Evolutionary conservation across 768 basidiomycete genomes (phyloP).

Genomic region (Suillus cothurnatus): DNA sequence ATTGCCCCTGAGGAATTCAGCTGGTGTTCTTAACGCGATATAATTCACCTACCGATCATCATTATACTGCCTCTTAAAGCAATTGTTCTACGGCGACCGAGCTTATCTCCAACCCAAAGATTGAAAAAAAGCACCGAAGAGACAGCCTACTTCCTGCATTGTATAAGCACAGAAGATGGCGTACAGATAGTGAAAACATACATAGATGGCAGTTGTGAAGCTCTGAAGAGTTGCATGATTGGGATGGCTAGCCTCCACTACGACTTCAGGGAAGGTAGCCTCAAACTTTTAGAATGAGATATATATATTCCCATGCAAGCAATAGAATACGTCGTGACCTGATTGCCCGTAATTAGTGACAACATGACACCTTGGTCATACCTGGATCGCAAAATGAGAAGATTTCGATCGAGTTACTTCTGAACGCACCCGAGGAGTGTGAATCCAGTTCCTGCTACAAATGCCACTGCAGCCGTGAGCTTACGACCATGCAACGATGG

Average conservation of each 20-base stretch:
- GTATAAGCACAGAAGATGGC: not conserved
- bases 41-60: constrained; percentile 34
- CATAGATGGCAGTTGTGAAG: constrained; percentile 42
- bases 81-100: constrained; percentile 43
- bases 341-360: constrained; percentile 40
- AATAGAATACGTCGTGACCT: constrained; percentile 15
- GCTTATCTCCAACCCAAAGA: constrained; percentile 41
- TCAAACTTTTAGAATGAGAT: constrained; percentile 33
- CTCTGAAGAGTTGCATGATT: constrained; percentile 40
- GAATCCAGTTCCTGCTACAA: constrained; percentile 40
- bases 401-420: not conserved
- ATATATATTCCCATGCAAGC: not conserved
- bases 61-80: constrained; percentile 42
- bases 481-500: constrained; percentile 29
- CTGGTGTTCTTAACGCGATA: not conserved
- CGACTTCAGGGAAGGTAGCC: constrained; percentile 40
- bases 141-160: constrained; percentile 45
- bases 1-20: constrained; percentile 26
- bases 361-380: constrained; percentile 49
- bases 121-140: constrained; percentile 46
- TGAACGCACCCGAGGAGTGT: constrained; percentile 38
- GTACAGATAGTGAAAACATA: constrained; percentile 15
- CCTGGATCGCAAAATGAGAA: constrained; percentile 15
- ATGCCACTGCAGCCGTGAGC: constrained; percentile 35
- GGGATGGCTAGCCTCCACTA: constrained; percentile 25